Conservation (phyloP, 176 grass and related monocot species). For the Rhynchospora breviuscula region DNA sequence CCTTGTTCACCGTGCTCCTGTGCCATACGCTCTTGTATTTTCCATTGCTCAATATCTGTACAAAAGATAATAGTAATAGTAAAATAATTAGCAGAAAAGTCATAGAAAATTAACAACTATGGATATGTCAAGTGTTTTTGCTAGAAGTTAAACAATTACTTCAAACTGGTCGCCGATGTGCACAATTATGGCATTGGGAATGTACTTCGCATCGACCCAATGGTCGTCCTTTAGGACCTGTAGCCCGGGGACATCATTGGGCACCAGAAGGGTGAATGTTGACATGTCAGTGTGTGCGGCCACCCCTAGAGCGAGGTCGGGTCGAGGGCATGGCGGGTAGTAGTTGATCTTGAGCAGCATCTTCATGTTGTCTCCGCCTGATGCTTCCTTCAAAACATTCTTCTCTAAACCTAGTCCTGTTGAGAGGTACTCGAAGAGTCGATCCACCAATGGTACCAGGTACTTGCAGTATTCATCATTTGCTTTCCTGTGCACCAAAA, state of each 20-base stretch:
- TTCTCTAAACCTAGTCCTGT: slow-evolving; percentile 33
- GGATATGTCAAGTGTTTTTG: neutral
- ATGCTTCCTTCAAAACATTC: slow-evolving; percentile 32
- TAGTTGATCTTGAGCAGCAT: slow-evolving; percentile 73
- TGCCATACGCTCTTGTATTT: slow-evolving; percentile 74
- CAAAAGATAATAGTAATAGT: neutral
- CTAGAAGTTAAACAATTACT: slow-evolving; percentile 9
- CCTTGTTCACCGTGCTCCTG: slow-evolving; percentile 59
- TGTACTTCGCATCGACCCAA: slow-evolving; percentile 56
- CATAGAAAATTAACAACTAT: neutral
- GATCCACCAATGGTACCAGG: slow-evolving; percentile 30
- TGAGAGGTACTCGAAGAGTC: slow-evolving; percentile 46
- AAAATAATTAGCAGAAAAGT: neutral
- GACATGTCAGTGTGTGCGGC: slow-evolving; percentile 70
- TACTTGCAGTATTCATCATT: slow-evolving; percentile 55
- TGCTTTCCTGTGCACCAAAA: slow-evolving; percentile 22
- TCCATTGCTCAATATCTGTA: slow-evolving; percentile 68
- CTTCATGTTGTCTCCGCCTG: slow-evolving; percentile 37
- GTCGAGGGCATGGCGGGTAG: slow-evolving; percentile 72
- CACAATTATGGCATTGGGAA: slow-evolving; percentile 53
- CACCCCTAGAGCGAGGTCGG: slow-evolving; percentile 57
- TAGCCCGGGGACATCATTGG: slow-evolving; percentile 64
- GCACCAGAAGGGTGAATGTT: slow-evolving; percentile 53
- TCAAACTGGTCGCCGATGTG: slow-evolving; percentile 76
- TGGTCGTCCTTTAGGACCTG: slow-evolving; percentile 46